Evolutionary conservation across 208 protist species (phyloP).

Genomic region (Crithidia thermophila): DNA sequence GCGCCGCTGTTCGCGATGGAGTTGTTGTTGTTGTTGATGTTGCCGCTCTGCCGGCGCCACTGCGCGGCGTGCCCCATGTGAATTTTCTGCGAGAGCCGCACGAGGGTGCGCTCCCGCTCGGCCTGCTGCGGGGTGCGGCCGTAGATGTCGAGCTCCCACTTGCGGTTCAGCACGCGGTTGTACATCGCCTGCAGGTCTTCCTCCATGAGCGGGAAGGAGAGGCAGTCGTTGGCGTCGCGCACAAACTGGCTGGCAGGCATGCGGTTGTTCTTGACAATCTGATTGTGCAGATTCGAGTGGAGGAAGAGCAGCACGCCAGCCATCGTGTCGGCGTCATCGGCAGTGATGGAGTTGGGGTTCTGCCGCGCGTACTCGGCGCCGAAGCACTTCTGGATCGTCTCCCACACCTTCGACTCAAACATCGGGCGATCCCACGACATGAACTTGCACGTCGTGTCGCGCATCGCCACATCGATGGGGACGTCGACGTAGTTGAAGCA

Average conservation of each 20-base stretch:
- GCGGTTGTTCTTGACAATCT: constrained; percentile 41
- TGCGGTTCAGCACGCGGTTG: constrained; percentile 49
- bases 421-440: constrained; percentile 90
- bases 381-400: constrained; percentile 75
- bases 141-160: constrained; percentile 81
- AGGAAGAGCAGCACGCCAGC: constrained; percentile 87
- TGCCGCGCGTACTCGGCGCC: constrained; percentile 78
- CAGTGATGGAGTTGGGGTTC: constrained; percentile 67
- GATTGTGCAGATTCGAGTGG: constrained; percentile 89
- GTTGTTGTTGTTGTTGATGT: constrained; percentile 5
- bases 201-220: constrained; percentile 68
- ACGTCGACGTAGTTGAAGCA: constrained; percentile 70
- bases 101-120: constrained; percentile 38
- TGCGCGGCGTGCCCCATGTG: constrained; percentile 26
- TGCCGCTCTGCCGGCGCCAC: constrained; percentile 18
- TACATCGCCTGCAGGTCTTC: constrained; percentile 79
- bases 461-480: constrained; percentile 84
- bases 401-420: constrained; percentile 89
- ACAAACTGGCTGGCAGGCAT: constrained; percentile 74
- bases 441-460: constrained; percentile 88
- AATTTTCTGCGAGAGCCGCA: constrained; percentile 41
- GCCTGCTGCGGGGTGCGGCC: constrained; percentile 75
- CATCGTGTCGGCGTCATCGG: constrained; percentile 79
- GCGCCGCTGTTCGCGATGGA: background rate
- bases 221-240: constrained; percentile 64